Evolutionary conservation across 2,329 filamentous ascomycete genomes (phyloP).

Genomic region (Chaetomiaceae sp.): DNA sequence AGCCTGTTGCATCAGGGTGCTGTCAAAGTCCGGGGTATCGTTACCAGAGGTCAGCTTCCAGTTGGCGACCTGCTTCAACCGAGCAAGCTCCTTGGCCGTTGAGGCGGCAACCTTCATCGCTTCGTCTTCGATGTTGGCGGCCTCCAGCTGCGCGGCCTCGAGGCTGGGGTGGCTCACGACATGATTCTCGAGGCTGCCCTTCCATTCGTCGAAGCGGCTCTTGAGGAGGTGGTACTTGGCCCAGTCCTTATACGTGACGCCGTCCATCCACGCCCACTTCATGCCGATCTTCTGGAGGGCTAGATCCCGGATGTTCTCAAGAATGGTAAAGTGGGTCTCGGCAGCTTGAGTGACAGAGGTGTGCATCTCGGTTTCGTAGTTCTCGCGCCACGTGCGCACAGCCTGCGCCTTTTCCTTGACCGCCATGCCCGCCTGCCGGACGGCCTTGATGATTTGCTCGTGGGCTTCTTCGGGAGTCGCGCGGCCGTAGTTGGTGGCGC

Average conservation of each 20-base stretch:
- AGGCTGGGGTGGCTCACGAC: slow-evolving; percentile 71
- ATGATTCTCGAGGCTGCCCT: slow-evolving; percentile 70
- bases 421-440: slow-evolving; percentile 63
- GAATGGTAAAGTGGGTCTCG: slow-evolving; percentile 74
- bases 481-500: slow-evolving; percentile 45
- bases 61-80: slow-evolving; percentile 75
- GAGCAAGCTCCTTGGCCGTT: slow-evolving; percentile 72
- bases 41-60: slow-evolving; percentile 80
- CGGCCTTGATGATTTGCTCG: slow-evolving; percentile 41
- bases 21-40: slow-evolving; percentile 71
- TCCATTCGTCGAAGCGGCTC: slow-evolving; percentile 78
- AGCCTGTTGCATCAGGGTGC: slow-evolving; percentile 54
- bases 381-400: slow-evolving; percentile 70
- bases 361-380: slow-evolving; percentile 65
- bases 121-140: slow-evolving; percentile 57
- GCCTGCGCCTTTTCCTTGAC: slow-evolving; percentile 75
- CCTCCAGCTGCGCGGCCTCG: slow-evolving; percentile 59
- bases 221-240: slow-evolving; percentile 87
- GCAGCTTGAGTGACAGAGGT: slow-evolving; percentile 65
- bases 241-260: slow-evolving; percentile 96
- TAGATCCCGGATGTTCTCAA: slow-evolving; percentile 76
- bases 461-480: slow-evolving; percentile 33
- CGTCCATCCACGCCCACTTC: slow-evolving; percentile 93
- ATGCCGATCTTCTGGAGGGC: slow-evolving; percentile 89
- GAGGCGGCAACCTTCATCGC: slow-evolving; percentile 76